Evolutionary conservation across 805 yeast genomes (phyloP), one percentile per base, ranked within the genome.

Genomic region (Ogataea trehalophila): DNA sequence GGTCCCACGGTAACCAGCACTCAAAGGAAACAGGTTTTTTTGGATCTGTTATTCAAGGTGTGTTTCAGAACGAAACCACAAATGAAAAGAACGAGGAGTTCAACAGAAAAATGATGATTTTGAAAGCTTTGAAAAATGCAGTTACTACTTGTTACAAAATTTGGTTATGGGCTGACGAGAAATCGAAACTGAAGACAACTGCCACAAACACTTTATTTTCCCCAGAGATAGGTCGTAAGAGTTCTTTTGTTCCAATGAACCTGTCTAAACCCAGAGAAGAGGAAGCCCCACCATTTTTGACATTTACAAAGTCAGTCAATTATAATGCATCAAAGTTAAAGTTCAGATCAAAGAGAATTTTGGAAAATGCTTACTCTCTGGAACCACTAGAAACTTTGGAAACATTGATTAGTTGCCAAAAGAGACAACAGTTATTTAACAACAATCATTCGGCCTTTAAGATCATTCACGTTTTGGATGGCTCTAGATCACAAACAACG

Each of bases 341-440:
- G 57, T 85, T 83, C 56, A 77, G 83, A 55, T 73, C 92, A 0
- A 80, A 86, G 42, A 79, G 75, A 51, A 60, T 89, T 13, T 58
- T 90, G 47, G 94, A 84, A 54, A 70, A 77, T 15, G 64, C 86
- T 41, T 83, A 82, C 64, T 71, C 72, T 2, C 57, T 86, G 16
- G 96, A 90, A 57, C 82, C 92, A 16, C 68, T 80, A 43, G 92
- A 88, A 57, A 80, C 83, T 0, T 65, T 89, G 47, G 95, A 87
- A 57, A 74, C 82, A 7, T 63, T 91, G 49, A 73, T 88, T 16
- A 61, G 62, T 16, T 57, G 65, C 11, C 65, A 64, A 18, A 52
- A 51, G 4, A 55, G 57, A 16, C 56, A 62, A 6, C 50, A 51
- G 26, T 51, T 58, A 38, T 44, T 38, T 14, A 43, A 49, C 14